phyloP scores from a whole-genome alignment of 306 rosid species.

The Trifolium subterraneum region DNA sequence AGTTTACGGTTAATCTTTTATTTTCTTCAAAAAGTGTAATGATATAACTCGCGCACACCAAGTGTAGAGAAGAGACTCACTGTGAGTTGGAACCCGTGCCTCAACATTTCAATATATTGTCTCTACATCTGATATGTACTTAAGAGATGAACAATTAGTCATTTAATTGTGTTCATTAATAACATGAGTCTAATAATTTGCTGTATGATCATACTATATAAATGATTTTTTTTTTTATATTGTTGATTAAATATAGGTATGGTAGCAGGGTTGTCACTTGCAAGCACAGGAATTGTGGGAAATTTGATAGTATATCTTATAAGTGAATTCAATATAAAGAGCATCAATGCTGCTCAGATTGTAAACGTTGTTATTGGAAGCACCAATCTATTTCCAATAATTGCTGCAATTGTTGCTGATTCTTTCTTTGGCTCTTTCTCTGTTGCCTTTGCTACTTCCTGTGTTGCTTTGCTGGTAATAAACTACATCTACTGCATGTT shows the following conservation, averaged over 20 bases:
- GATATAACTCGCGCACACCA: too few relatives aligned
- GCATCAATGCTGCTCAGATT: conserved; percentile 58
- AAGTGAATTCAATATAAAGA: conserved; percentile 47
- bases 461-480: conserved; percentile 43
- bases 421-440: conserved; percentile 57
- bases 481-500: not conserved
- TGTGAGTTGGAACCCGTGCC: too few relatives aligned
- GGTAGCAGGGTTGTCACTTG: conserved; percentile 43
- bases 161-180: too few relatives aligned
- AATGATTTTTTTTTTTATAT: not conserved
- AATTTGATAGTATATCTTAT: conserved; percentile 61
- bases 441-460: conserved; percentile 45
- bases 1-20: too few relatives aligned
- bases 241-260: conserved; percentile 41
- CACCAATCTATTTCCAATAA: conserved; percentile 44
- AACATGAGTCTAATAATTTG: too few relatives aligned
- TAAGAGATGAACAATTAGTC: too few relatives aligned
- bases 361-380: conserved; percentile 47
- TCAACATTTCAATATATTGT: too few relatives aligned
- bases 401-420: conserved; percentile 60
- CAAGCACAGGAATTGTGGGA: conserved; percentile 40
- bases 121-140: too few relatives aligned
- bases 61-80: too few relatives aligned
- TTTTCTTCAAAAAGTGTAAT: too few relatives aligned
- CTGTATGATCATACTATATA: not conserved